Conservation (phyloP, 306 rosid species). For the Cucumis melo region DNA sequence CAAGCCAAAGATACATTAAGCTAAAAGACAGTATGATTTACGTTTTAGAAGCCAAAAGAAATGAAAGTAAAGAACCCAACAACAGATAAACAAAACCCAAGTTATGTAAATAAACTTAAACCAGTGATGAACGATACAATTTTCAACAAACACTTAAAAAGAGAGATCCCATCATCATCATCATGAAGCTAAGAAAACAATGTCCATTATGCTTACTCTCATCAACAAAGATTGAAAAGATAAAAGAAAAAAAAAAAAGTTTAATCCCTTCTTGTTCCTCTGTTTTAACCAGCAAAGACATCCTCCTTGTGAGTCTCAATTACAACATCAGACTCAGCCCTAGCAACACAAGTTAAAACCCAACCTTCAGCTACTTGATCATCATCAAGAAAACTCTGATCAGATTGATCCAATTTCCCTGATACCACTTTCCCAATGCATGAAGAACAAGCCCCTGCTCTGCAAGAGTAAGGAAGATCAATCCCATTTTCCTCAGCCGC, state of each 20-base stretch:
- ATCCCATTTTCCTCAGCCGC: constrained; percentile 42
- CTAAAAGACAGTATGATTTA: no score
- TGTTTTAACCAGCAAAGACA: constrained; percentile 21
- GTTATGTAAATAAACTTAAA: background rate
- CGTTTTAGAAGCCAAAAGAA: background rate
- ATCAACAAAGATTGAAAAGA: background rate
- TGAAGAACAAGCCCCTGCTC: constrained; percentile 83
- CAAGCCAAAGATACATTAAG: no score
- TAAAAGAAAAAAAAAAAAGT: no score
- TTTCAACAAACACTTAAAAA: background rate
- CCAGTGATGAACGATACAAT: background rate
- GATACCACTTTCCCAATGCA: constrained; percentile 44
- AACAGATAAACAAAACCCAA: background rate
- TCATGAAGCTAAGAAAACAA: background rate
- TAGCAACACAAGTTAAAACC: constrained; percentile 72
- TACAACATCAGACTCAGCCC: constrained; percentile 29
- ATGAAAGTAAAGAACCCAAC: background rate
- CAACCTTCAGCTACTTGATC: constrained; percentile 25
- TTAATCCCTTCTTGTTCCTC: no score
- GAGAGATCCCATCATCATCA: background rate
- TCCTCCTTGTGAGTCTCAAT: constrained; percentile 87
- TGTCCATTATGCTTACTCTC: background rate
- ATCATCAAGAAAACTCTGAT: constrained; percentile 74
- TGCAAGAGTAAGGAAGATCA: constrained; percentile 78
- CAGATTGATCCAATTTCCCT: constrained; percentile 51